Base-by-base conservation (phyloP, 2,329 filamentous ascomycete genomes). In the Fusarium coicis region DNA sequence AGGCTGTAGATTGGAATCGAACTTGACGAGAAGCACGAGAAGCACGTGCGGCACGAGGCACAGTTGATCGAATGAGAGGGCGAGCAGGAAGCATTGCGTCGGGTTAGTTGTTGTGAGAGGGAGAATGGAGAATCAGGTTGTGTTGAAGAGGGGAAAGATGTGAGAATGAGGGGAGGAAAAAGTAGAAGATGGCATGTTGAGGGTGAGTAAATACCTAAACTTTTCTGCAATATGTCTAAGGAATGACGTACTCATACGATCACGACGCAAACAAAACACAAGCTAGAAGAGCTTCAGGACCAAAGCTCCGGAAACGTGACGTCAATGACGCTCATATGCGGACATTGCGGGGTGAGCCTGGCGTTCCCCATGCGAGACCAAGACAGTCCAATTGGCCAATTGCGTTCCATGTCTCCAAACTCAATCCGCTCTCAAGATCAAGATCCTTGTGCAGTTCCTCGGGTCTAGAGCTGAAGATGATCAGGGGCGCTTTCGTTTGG, bases 1-100 rank as follows among this genome's bases (percentile, higher is more conserved):
- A 68, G 40, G 80, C 72, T 19, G 84, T 82, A 3, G 85, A 86
- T 71, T 86, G 85, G 77, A 83, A 83, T 43, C 85, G 85, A 19
- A 77, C 46, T 19, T 79, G 77, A 26, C 73, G 74, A 60, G 80
- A 65, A 21, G 63, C 59, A 34, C 79, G 80, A 10, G 70, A 54
- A 30, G 73, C 63, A 52, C 80, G 77, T 23, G 79, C 65, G 37
- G 78, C 77, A 44, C 79, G 73, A 37, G 76, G 79, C 40, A 80
- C 57, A 40, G 61, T 65, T 26, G 77, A 75, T 66, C 80, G 77
- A 28, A 76, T 66, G 53, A 81, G 59, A 44, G 78, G 78, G 60
- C 80, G 78, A 49, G 79, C 70, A 56, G 80, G 37, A 49, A 81
- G 78, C 80, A 82, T 82, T 44, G 53, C 76, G 63, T 37, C 46